Percentiles rank a stretch among this genome's conserved stretches.
phyloP scores from a whole-genome alignment of 176 grass and related monocot genomes.

The Phoenix roebelenii region DNA sequence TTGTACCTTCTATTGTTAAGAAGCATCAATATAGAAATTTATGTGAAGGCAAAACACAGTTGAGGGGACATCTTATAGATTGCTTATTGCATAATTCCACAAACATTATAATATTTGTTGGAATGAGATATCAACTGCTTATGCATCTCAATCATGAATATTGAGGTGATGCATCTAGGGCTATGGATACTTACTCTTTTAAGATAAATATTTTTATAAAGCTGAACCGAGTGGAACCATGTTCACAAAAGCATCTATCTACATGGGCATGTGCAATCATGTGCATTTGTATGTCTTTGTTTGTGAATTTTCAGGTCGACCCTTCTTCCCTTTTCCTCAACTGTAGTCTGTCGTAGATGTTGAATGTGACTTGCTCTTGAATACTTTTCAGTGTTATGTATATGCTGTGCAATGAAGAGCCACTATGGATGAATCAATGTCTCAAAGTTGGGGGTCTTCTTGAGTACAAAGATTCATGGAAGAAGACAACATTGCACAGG shows the following conservation, averaged over 20 bases:
- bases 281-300: neutral
- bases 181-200: no score
- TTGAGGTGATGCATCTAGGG: no score
- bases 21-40: no score
- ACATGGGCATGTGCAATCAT: neutral
- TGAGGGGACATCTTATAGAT: no score
- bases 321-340: neutral
- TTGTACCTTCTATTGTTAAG: no score
- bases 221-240: no score
- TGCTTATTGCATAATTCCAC: no score
- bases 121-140: no score
- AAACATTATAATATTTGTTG: no score
- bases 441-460: conserved; percentile 65
- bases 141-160: no score
- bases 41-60: no score
- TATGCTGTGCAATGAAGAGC: conserved; percentile 97
- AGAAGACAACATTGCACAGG: conserved; percentile 60
- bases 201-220: no score
- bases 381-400: conserved; percentile 73
- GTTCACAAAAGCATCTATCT: neutral
- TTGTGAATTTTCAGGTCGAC: neutral
- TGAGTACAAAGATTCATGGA: conserved; percentile 80
- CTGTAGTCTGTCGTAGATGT: neutral
- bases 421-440: conserved; percentile 96
- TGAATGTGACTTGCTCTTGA: neutral